Evolutionary conservation across 306 rosid genomes (phyloP), one percentile per base, ranked within the genome.

Genomic region (Corylus heterophylla): DNA sequence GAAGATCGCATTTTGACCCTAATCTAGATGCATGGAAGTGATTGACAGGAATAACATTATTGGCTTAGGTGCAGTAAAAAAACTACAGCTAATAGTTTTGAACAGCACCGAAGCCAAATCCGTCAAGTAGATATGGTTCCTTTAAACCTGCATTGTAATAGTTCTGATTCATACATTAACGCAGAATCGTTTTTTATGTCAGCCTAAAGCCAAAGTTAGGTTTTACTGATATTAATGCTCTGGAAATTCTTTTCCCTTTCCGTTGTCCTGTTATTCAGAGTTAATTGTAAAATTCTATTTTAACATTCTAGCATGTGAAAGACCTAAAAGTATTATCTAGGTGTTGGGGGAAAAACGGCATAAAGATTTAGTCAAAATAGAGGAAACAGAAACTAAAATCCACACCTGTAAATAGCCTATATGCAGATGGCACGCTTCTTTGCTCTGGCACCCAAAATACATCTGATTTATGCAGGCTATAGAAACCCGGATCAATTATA

Each of bases 401-500:
- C 85, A 70, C 70, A 87, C 97, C 92, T 56, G 93, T 92, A 81
- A 87, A 92, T 44, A 92, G 85, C 82, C 61, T 90, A 84, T 90
- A 92, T 8, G 92, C 91, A n/a, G 94, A 74, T 74, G 97, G 97
- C 64, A 92, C 82, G 9, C 85, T 82, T 79, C 97, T 83, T 76
- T 83, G 86, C 84, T 92, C 91, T 20, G 92, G 73, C 47, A 83
- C 88, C 95, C 95, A 90, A 86, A 87, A 90, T 16, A 92, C 92
- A 37, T 92, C 95, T 20, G 93, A 86, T 87, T 92, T 89, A 44
- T 79, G 82, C 79, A 75, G 51, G 81, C 89, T 88, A 73, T 92
- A 90, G 62, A 92, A 82, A 51, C 94, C 97, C 8, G 97, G 97
- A 84, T 92, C 97, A 63, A 92, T 80, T 81, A 92, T 92, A 54